Evolutionary conservation across 2,329 filamentous ascomycete species (phyloP), one percentile per base, ranked within the genome.

Genomic region (Pseudopyrenochaeta lycopersici): DNA sequence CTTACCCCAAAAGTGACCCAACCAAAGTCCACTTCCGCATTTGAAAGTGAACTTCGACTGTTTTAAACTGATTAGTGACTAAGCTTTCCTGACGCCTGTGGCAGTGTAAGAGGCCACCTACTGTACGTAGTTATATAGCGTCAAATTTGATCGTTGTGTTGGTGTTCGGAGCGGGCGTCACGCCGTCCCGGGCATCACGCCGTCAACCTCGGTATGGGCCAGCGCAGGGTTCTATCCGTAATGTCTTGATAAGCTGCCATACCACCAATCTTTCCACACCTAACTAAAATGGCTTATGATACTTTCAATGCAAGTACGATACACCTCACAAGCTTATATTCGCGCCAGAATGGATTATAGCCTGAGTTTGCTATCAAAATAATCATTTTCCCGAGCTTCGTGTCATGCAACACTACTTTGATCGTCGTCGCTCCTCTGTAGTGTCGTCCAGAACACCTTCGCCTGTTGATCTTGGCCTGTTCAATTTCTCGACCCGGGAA

Each of bases 401-500:
- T 14, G 12, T 35, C 12, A n/a, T 35, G 32, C 32, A 35, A 35
- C 32, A 4, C 12, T 35, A 35, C 32, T 35, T 35, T 11, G 15
- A 14, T 32, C 30, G 30, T 32, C 30, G 30, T 32, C 30, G 9
- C 23, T 27, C 23, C 23, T 27, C 23, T 27, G 23, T 27, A 27
- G 23, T 27, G 23, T 27, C 23, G 23, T 27, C 23, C 32, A 35
- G 32, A 35, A 35, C 32, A 5, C 32, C 32, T 35, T 35, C 32
- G 15, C 32, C 32, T 11, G 32, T 35, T 35, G 12, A 35, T 35
- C 32, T 17, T 35, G 32, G 32, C 15, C 32, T 35, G 47, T 49
- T 38, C 31, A 17, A 40, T 33, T 41, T 49, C 41, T 45, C 41
- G 12, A 49, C 46, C 48, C 48, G 52, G 52, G 38, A 56, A 40